A percentile compares a stretch with the other conserved stretches of the same genome.
Conservation (phyloP, 73 alveolate genomes). For the Paramecium bursaria region DNA sequence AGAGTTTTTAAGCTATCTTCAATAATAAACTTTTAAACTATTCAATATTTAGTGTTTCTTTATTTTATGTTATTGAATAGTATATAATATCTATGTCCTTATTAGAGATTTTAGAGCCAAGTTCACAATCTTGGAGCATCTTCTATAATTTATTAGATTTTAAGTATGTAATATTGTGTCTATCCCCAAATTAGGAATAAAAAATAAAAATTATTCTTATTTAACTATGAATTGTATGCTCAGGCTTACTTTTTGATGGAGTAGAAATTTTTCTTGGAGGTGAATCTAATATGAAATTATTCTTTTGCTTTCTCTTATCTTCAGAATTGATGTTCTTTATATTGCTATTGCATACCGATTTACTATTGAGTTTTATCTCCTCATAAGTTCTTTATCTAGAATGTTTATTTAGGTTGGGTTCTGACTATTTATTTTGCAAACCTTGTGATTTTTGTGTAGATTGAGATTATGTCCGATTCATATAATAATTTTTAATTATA, state of each 20-base stretch:
- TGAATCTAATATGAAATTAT: no score
- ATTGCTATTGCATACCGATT: no score
- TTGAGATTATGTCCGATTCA: no score
- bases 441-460: no score
- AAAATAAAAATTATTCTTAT: conserved; percentile 57
- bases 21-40: conserved; percentile 26
- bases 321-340: no score
- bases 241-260: background rate
- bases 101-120: conserved; percentile 1
- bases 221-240: background rate
- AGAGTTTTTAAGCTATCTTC: conserved; percentile 15
- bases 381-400: no score
- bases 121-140: conserved; percentile 57
- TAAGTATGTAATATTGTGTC: conserved; percentile 36
- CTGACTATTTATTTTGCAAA: no score
- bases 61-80: conserved; percentile 23
- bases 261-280: no score
- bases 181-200: conserved; percentile 60
- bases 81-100: conserved; percentile 35
- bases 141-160: conserved; percentile 61
- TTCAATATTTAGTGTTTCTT: conserved; percentile 18
- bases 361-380: no score
- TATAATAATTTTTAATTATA: no score
- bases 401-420: no score
- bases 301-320: no score